Conservation (phyloP, 371 early-diverging fungal genomes). For the Rhizopus arrhizus region DNA sequence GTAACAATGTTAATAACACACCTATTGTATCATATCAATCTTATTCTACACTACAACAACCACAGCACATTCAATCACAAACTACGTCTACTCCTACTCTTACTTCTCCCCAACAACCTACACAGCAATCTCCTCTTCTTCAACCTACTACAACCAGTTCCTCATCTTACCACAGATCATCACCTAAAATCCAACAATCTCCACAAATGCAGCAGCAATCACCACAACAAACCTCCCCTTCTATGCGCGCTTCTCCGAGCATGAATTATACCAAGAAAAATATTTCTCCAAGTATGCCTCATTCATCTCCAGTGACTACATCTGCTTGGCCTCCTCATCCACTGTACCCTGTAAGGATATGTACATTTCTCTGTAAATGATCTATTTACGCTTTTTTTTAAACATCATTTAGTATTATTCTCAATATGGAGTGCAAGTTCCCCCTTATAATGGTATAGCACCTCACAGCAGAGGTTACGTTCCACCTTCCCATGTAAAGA, state of each 20-base stretch:
- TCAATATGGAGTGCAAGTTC: constrained; percentile 20
- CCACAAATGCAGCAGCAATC: constrained; percentile 22
- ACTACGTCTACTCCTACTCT: too few relatives aligned
- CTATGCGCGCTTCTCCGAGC: constrained; percentile 37
- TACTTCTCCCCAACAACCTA: constrained; percentile 10
- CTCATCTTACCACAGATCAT: neutral
- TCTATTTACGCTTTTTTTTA: too few relatives aligned
- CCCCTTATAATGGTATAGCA: constrained; percentile 6
- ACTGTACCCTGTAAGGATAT: too few relatives aligned
- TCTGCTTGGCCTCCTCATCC: neutral
- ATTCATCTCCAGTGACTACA: constrained; percentile 33
- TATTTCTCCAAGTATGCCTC: constrained; percentile 22
- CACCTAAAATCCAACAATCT: constrained; percentile 20
- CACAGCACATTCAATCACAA: constrained; percentile 12
- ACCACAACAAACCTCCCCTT: constrained; percentile 24
- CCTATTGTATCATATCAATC: constrained; percentile 8
- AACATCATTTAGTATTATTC: constrained; percentile 14
- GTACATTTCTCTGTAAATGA: too few relatives aligned
- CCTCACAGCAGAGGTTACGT: constrained; percentile 32
- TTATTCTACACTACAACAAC: constrained; percentile 5
- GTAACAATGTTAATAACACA: constrained; percentile 2
- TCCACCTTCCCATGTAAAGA: constrained; percentile 44
- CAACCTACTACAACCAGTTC: constrained; percentile 1
- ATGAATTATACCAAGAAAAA: constrained; percentile 16
- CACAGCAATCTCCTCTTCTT: constrained; percentile 25